Percentiles rank a stretch among this genome's conserved stretches.
phyloP scores from a whole-genome alignment of 2,329 filamentous ascomycete species.

The Periconia sp. region DNA sequence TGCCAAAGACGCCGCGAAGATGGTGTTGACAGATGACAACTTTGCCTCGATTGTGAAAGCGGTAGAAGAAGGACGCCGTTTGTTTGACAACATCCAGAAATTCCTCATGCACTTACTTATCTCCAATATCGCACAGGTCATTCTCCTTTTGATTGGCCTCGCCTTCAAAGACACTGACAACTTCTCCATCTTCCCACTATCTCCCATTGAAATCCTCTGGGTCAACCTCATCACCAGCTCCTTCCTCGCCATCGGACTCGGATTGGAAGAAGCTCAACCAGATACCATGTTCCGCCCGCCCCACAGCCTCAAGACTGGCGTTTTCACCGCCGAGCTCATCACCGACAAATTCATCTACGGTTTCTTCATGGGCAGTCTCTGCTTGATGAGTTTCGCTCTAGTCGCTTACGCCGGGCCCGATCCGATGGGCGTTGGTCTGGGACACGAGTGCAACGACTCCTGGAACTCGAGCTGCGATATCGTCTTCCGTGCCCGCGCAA shows the following conservation, averaged over 20 bases:
- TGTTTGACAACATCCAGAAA: slow-evolving; percentile 48
- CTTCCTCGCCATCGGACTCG: slow-evolving; percentile 51
- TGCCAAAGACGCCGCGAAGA: slow-evolving; percentile 45
- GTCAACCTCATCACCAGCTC: slow-evolving; percentile 52
- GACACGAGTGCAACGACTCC: slow-evolving; percentile 47
- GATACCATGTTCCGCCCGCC: slow-evolving; percentile 52
- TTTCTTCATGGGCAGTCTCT: slow-evolving; percentile 48
- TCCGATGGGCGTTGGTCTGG: slow-evolving; percentile 46
- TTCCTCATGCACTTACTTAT: slow-evolving; percentile 53
- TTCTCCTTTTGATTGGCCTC: slow-evolving; percentile 50
- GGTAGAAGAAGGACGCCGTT: slow-evolving; percentile 43
- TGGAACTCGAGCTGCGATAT: slow-evolving; percentile 47
- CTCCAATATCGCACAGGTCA: slow-evolving; percentile 52
- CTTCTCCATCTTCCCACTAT: slow-evolving; percentile 49
- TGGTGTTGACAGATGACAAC: slow-evolving; percentile 46
- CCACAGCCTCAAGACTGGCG: slow-evolving; percentile 45
- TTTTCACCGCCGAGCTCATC: slow-evolving; percentile 51
- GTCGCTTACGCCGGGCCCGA: slow-evolving; percentile 44
- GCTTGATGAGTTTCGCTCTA: slow-evolving; percentile 48
- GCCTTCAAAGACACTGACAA: slow-evolving; percentile 49
- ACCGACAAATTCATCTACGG: slow-evolving; percentile 53
- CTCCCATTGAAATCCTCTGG: slow-evolving; percentile 52
- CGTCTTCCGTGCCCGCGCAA: slow-evolving; percentile 55
- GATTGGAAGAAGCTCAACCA: slow-evolving; percentile 48
- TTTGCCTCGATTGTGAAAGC: slow-evolving; percentile 47